Evolutionary conservation across 345 rosid genomes (phyloP).

Genomic region (Heritiera littoralis): DNA sequence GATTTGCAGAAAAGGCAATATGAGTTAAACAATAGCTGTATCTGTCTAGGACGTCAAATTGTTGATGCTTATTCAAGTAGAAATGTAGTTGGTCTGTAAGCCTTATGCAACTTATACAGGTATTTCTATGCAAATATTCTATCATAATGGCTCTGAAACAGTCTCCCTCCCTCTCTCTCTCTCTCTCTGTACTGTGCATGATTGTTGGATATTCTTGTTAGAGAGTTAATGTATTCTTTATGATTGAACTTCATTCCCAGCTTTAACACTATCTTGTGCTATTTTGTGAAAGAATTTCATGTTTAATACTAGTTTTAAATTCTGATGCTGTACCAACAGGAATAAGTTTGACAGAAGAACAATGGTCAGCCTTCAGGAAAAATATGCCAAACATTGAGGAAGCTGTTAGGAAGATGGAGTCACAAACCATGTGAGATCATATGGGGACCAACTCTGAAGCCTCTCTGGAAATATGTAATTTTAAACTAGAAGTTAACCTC

Average conservation of each 20-base stretch:
- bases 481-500: not conserved
- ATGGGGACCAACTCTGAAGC: not conserved
- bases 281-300: not conserved
- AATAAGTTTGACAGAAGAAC: constrained; percentile 53
- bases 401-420: no score
- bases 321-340: constrained; percentile 44
- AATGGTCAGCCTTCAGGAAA: no score
- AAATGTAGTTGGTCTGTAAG: not conserved
- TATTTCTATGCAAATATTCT: not conserved
- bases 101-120: not conserved
- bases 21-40: not conserved
- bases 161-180: not conserved
- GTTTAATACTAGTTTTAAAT: not conserved
- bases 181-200: not conserved
- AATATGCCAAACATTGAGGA: no score
- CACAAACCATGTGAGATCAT: not conserved
- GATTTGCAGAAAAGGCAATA: not conserved
- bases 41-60: not conserved
- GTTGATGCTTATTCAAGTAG: not conserved
- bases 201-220: not conserved
- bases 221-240: not conserved
- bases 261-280: not conserved
- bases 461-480: not conserved
- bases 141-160: not conserved
- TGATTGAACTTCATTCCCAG: not conserved